Base-by-base conservation (phyloP, 495 filamentous ascomycete species). In the Geoglossum glabrum region DNA sequence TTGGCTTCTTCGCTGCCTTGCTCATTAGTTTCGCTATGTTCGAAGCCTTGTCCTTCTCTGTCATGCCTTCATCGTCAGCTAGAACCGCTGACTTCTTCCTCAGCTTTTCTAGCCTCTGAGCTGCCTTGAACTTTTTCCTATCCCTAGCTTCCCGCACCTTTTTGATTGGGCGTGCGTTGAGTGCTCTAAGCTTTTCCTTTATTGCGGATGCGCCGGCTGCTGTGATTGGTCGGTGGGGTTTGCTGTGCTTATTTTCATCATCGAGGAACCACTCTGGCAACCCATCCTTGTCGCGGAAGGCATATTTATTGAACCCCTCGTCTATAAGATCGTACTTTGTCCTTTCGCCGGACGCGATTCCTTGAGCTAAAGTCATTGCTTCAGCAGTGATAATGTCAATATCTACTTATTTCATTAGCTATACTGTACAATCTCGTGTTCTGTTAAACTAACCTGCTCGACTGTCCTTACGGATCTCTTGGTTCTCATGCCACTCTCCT, bases 381-480 rank as follows among this genome's bases (percentile, higher is more conserved):
- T 99, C 93, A 21, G 90, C 92, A 9, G 92, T 99, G 63, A 97
- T 92, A 64, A 99, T 96, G 68, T 96, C 86, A 72, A 99, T 96
- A 61, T 95, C 88, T 81, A 69, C 61, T 57, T 63, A n/a, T 26
- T 57, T 43, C 54, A 59, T 73, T 65, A 75, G 69, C 60, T 7
- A 31, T 15, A 27, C 11, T 30, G 9, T 28, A 64, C 54, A 28
- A 1, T 30, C 8, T 13, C 11, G 17, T 28, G 17, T 9, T 52
- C 3, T 52, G 30, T 15, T 13, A 31, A 43, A 69, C 73, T 70
- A 79, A 87, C 84, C 79, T 47, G 82, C 73, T 62, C 75, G 79
- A 50, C 84, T 82, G 66, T 87, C 79, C 60, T 80, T 76, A 33
- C 72, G 76, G 34, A 81, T 81, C 63, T 85, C 83, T 11, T 79